These are phyloP conservation scores for Pseudomonodictys pantanalensis DNA, from an alignment of 495 filamentous ascomycete species.

Conservation along the genomic window DNA sequence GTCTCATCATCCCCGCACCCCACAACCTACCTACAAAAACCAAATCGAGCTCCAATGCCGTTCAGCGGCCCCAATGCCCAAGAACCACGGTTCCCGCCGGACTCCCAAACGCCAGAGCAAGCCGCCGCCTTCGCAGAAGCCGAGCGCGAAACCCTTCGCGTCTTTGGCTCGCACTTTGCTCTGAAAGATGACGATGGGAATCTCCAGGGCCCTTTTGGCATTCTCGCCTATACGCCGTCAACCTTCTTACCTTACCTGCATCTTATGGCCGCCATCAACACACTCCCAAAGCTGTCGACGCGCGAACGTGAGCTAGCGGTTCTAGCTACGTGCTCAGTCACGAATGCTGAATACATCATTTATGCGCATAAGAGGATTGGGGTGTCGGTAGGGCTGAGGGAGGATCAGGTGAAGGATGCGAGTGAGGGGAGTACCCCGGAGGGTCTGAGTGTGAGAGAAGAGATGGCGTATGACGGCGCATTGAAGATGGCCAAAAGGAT, in stretches of 20 bases:
- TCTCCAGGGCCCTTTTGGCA: neutral
- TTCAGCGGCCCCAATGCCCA: too few species aligned
- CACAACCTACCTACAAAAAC: too few species aligned
- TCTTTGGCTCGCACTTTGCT: neutral
- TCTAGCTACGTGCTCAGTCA: neutral
- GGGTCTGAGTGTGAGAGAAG: neutral
- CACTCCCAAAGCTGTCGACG: neutral
- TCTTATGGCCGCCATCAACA: neutral
- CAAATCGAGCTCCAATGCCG: too few species aligned
- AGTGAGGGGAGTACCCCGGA: neutral
- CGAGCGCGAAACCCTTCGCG: neutral
- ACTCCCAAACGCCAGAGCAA: neutral
- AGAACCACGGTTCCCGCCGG: neutral
- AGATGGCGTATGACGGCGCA: neutral
- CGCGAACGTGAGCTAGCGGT: conserved; percentile 1
- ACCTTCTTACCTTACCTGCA: neutral
- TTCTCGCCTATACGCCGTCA: neutral
- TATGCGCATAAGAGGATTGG: conserved; percentile 6
- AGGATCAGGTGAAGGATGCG: neutral
- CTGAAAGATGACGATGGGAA: neutral
- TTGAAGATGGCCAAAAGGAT: neutral
- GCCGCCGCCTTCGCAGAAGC: neutral
- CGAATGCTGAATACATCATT: neutral
- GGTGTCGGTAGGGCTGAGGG: neutral
- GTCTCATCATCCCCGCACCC: too few species aligned